These are phyloP conservation scores for Apiospora rasikravindrae DNA, from an alignment of 2,329 filamentous ascomycete genomes.

Conservation along the genomic window DNA sequence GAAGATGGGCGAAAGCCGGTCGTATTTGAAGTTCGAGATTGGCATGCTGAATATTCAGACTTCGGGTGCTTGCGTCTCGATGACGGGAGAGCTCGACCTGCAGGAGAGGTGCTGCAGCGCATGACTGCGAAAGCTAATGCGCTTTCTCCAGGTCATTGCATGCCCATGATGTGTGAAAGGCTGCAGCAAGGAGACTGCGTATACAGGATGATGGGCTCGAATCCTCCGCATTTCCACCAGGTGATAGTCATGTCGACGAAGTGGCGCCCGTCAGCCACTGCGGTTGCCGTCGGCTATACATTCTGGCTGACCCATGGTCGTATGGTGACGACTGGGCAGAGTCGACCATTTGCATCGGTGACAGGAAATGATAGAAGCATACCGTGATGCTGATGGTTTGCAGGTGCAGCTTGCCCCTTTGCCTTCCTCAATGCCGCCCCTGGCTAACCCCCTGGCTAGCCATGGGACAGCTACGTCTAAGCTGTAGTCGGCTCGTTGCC, in stretches of 20 bases:
- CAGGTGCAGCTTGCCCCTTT: neutral
- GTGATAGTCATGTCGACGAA: neutral
- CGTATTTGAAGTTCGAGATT: neutral
- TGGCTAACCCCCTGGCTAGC: slow-evolving; percentile 1
- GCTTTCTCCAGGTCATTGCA: neutral
- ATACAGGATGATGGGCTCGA: neutral
- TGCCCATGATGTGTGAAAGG: neutral
- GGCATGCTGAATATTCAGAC: neutral
- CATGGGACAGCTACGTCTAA: neutral
- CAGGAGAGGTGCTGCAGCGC: neutral
- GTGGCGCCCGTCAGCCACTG: neutral
- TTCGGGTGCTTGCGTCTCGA: neutral
- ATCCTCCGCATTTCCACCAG: neutral
- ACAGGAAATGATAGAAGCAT: slow-evolving; percentile 1
- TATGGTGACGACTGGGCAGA: too few species aligned
- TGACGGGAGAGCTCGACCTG: slow-evolving; percentile 1
- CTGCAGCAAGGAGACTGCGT: neutral
- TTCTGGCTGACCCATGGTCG: neutral
- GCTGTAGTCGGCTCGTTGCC: neutral
- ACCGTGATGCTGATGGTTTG: neutral
- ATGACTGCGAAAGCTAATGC: neutral
- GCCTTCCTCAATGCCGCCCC: neutral
- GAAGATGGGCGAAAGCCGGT: neutral
- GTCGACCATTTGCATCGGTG: neutral
- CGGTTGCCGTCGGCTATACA: neutral